Conservation (phyloP, 345 rosid species). For the Salix arbutifolia region DNA sequence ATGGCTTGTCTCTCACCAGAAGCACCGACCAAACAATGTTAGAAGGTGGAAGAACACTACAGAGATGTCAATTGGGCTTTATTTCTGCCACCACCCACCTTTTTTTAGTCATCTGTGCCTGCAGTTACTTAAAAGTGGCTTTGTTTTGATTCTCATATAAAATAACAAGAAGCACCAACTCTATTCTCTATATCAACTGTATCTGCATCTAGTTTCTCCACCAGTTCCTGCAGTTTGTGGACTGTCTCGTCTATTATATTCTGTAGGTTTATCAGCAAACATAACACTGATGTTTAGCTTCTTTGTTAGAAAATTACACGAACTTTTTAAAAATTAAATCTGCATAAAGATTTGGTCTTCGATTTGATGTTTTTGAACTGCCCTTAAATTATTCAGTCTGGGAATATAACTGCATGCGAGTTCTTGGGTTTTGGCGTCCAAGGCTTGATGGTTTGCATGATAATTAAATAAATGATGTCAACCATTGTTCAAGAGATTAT, state of each 20-base stretch:
- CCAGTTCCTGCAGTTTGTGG: neutral
- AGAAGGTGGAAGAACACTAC: neutral
- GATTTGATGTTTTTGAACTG: neutral
- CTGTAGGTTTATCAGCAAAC: slow-evolving; percentile 2
- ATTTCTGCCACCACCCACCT: neutral
- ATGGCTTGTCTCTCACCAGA: neutral
- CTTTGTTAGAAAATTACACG: neutral
- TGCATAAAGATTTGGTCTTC: neutral
- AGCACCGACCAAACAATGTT: neutral
- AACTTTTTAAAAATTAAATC: neutral
- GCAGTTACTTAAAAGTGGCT: neutral
- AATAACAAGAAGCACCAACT: neutral
- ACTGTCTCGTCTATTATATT: neutral
- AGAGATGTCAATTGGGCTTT: neutral
- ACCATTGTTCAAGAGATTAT: too few species aligned
- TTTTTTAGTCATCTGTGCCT: neutral
- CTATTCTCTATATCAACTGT: neutral
- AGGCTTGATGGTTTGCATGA: too few species aligned
- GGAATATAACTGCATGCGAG: neutral
- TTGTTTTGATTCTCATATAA: neutral
- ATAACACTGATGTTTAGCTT: neutral
- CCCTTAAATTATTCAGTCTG: neutral
- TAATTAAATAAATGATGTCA: too few species aligned
- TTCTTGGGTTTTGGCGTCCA: too few species aligned
- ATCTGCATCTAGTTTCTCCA: neutral